Conservation (phyloP, 805 yeast genomes). For the Candida takata region DNA sequence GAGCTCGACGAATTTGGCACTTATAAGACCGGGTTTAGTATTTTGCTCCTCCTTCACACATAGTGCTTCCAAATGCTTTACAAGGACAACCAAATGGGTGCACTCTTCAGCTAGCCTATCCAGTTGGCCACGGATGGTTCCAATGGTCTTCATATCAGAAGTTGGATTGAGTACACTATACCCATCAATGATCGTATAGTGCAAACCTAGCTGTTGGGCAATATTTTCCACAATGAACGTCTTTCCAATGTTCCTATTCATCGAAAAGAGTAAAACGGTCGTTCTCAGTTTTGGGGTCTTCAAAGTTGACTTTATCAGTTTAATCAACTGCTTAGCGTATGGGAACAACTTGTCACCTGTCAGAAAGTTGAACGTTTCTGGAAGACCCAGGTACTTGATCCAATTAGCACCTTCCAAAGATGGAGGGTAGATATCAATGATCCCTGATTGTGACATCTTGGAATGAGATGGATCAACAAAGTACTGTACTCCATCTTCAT, state of each 20-base stretch:
- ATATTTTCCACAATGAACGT: conserved; percentile 50
- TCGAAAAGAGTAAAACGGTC: conserved; percentile 58
- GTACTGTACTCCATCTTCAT: conserved; percentile 32
- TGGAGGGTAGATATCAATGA: conserved; percentile 32
- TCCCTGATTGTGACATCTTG: conserved; percentile 61
- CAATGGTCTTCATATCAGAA: conserved; percentile 72
- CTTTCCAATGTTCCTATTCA: conserved; percentile 76
- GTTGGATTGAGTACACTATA: conserved; percentile 60
- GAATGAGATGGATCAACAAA: conserved; percentile 64
- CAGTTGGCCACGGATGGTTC: conserved; percentile 65
- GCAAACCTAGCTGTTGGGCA: conserved; percentile 54
- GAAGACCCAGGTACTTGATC: conserved; percentile 40
- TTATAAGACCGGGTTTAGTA: conserved; percentile 24
- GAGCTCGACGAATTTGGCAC: conserved; percentile 48
- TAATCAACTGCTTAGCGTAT: conserved; percentile 44
- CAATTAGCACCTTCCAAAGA: conserved; percentile 28
- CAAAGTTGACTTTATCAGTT: conserved; percentile 49
- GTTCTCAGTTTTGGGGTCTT: conserved; percentile 41
- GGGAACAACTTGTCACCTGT: conserved; percentile 29
- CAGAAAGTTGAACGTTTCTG: conserved; percentile 32
- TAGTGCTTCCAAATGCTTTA: conserved; percentile 73
- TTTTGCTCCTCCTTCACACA: conserved; percentile 61
- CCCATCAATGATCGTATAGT: conserved; percentile 63
- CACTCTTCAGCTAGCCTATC: conserved; percentile 51
- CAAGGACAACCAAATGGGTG: conserved; percentile 42